Conservation (phyloP, 2,329 filamentous ascomycete genomes). For the Aspergillus ibericus region DNA sequence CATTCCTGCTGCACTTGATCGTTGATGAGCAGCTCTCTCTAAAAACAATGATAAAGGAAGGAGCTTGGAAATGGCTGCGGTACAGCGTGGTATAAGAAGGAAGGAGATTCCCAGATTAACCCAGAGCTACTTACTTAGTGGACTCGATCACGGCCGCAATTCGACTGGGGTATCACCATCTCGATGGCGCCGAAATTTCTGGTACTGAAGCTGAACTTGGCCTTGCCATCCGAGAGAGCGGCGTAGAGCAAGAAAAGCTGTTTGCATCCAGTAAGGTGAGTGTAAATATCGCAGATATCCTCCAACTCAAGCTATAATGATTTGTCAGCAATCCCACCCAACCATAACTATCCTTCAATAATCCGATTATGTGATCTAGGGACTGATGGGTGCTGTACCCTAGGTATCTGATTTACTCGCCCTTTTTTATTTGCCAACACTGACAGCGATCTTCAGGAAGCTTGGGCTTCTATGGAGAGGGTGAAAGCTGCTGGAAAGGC, state of each 20-base stretch:
- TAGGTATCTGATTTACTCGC: conserved; percentile 63
- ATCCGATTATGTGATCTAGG: neutral
- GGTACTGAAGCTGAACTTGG: conserved; percentile 52
- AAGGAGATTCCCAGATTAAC: conserved; percentile 51
- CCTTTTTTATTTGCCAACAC: conserved; percentile 57
- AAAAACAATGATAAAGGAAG: neutral
- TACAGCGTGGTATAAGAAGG: conserved; percentile 63
- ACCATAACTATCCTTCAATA: neutral
- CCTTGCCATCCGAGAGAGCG: conserved; percentile 49
- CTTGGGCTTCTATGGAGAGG: conserved; percentile 62
- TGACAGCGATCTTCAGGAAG: conserved; percentile 55
- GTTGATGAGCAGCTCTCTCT: too few species aligned
- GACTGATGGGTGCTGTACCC: neutral
- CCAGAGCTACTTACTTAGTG: conserved; percentile 53
- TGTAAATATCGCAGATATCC: conserved; percentile 55
- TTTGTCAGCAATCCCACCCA: conserved; percentile 46
- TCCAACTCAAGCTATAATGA: conserved; percentile 64
- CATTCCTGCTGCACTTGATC: neutral
- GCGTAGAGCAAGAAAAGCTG: conserved; percentile 48
- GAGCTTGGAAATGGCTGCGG: conserved; percentile 64
- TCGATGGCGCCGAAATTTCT: conserved; percentile 63
- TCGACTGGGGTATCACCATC: conserved; percentile 59
- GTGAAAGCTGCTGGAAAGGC: conserved; percentile 58
- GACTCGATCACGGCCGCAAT: conserved; percentile 60
- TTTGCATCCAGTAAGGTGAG: conserved; percentile 60